These are phyloP conservation scores for Globisporangium middletonii DNA, from an alignment of 352 stramenopile genomes.

Conservation along the genomic window DNA sequence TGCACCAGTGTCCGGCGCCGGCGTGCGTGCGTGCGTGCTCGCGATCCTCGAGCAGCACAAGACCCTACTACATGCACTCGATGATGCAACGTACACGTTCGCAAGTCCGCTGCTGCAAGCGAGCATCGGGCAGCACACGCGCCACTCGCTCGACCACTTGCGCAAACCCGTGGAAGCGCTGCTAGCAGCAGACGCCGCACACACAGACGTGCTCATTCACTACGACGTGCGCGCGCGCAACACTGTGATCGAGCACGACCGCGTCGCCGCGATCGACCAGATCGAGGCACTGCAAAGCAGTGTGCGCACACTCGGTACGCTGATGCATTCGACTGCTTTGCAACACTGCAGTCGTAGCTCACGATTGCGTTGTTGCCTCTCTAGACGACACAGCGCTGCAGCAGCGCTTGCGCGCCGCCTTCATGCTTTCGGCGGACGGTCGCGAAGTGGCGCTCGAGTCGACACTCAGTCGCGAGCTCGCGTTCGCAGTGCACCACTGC, in stretches of 20 bases:
- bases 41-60: constrained; percentile 70
- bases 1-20: constrained; percentile 4
- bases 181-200: not conserved
- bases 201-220: constrained; percentile 21
- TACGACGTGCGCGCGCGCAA: constrained; percentile 72
- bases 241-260: constrained; percentile 61
- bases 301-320: constrained; percentile 23
- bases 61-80: constrained; percentile 35
- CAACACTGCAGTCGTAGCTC: not conserved
- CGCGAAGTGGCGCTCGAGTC: constrained; percentile 63
- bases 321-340: not conserved
- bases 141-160: constrained; percentile 77
- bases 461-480: constrained; percentile 67
- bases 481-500: constrained; percentile 82
- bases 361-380: too few relatives aligned
- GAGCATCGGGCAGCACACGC: constrained; percentile 66
- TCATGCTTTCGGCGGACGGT: constrained; percentile 77
- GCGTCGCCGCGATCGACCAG: constrained; percentile 37
- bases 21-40: constrained; percentile 31
- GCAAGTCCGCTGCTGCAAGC: constrained; percentile 52
- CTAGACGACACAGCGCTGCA: constrained; percentile 18
- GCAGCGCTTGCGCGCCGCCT: constrained; percentile 37
- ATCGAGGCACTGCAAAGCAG: constrained; percentile 43
- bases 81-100: constrained; percentile 62
- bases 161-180: constrained; percentile 56